Conservation (phyloP, 371 early-diverging fungal species). For the Parasitella parasitica region DNA sequence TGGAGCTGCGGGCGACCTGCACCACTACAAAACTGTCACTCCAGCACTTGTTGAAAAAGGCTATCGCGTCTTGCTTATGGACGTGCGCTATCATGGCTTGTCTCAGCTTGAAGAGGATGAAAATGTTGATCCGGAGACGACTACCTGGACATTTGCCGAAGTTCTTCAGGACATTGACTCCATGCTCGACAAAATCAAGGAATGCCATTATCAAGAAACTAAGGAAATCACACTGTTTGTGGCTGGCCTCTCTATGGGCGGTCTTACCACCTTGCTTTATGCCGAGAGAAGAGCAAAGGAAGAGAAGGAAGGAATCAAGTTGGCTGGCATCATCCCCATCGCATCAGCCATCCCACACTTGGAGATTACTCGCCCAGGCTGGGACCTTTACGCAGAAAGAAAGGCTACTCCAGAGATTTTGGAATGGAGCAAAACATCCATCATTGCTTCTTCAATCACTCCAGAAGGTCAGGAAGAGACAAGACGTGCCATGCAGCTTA, state of each 20-base stretch:
- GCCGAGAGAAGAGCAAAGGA: background rate
- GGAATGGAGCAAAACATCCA: constrained; percentile 11
- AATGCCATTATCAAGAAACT: background rate
- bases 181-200: constrained; percentile 16
- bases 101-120: constrained; percentile 17
- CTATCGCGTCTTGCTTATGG: constrained; percentile 29
- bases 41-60: constrained; percentile 17
- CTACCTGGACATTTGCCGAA: constrained; percentile 10
- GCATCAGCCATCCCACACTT: constrained; percentile 27
- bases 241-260: constrained; percentile 47
- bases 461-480: constrained; percentile 12
- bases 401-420: constrained; percentile 12
- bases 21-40: constrained; percentile 23
- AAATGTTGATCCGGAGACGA: background rate
- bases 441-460: constrained; percentile 17
- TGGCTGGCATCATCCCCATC: constrained; percentile 27
- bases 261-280: constrained; percentile 30
- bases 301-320: constrained; percentile 2
- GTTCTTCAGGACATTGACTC: constrained; percentile 22
- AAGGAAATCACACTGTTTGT: constrained; percentile 14
- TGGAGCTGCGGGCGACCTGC: constrained; percentile 42
- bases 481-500: constrained; percentile 16
- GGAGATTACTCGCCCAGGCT: constrained; percentile 20
- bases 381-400: constrained; percentile 23
- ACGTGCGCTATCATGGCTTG: constrained; percentile 36